Percentiles rank a stretch among this genome's conserved stretches.
Conservation (phyloP, 1,284 basidiomycete genomes). For the Schizophyllum amplum region DNA sequence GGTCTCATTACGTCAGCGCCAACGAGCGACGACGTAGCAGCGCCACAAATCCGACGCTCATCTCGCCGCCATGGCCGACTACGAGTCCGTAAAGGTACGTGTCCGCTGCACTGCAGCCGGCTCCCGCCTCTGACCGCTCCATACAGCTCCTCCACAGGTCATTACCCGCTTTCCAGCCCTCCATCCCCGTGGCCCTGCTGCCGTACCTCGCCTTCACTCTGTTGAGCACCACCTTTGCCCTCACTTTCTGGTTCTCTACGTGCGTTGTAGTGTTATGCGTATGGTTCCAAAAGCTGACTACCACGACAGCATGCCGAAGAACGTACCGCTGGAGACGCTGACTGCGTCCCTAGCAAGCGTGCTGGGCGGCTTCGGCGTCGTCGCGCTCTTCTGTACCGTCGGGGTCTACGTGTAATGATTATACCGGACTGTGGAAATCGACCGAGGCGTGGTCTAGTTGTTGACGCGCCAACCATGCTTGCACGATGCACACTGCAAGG, state of each 20-base stretch:
- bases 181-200: slow-evolving; percentile 55
- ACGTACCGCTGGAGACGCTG: slow-evolving; percentile 36
- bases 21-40: neutral
- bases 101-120: neutral
- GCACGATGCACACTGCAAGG: slow-evolving; percentile 55
- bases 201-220: slow-evolving; percentile 70
- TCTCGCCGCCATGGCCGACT: slow-evolving; percentile 23
- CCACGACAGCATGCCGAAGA: slow-evolving; percentile 1
- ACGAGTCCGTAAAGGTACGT: slow-evolving; percentile 28
- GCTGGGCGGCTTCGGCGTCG: slow-evolving; percentile 78
- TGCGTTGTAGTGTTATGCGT: slow-evolving; percentile 28
- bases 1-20: slow-evolving; percentile 21
- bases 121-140: slow-evolving; percentile 7
- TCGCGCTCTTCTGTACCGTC: slow-evolving; percentile 79
- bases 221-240: slow-evolving; percentile 65
- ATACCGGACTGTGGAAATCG: slow-evolving; percentile 1
- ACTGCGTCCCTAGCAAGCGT: slow-evolving; percentile 68
- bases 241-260: slow-evolving; percentile 89
- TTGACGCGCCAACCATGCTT: slow-evolving; percentile 74
- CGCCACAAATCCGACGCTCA: neutral
- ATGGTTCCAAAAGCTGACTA: neutral
- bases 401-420: slow-evolving; percentile 84
- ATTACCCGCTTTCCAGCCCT: slow-evolving; percentile 57
- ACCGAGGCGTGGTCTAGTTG: slow-evolving; percentile 34
- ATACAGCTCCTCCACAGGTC: slow-evolving; percentile 29